Evolutionary conservation across 2,329 filamentous ascomycete species (phyloP), one percentile per base, ranked within the genome.

Genomic region (Verticillium tricorpus): DNA sequence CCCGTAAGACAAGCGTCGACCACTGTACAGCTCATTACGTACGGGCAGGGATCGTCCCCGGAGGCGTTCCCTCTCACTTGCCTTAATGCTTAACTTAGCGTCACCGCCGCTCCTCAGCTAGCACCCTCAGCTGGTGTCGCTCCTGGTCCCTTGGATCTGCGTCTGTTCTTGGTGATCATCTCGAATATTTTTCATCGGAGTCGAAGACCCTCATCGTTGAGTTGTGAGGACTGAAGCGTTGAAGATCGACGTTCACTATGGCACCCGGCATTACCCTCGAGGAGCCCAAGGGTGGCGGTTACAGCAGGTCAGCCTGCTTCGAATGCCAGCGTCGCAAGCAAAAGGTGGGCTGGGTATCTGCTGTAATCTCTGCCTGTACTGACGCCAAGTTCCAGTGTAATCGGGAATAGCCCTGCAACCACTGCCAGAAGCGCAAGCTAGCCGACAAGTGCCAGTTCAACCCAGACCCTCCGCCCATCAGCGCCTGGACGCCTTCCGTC

Each of bases 261-360:
- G 40, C 40, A 25, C 40, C 40, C 17, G 40, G 40, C 9, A 50
- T 50, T 22, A 11, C 40, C 19, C 40, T 50, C n/a, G 40, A 50
- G 39, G 37, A 45, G 14, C 37, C 37, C 22, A 58, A 58, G 19
- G 57, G 39, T 9, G 37, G 57, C 57, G 25, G 57, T 34, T 28
- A 22, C 39, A 58, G 40, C 37, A n/a, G 57, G 12, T 58, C 57
- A 12, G 78, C 79, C 57, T 81, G 79, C 64, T 77, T 77, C 3
- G 79, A 81, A 67, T 81, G 75, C 62, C 68, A 71, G 39, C 72
- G 74, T 17, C 72, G 75, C 57, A 77, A 77, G 67, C 75, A 77
- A 69, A 77, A 74, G 69, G 75, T 74, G 45, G 12, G 54, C 59
- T 19, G 15, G 56, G 19, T 37, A 19, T 12, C 11, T 9, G 34